Evolutionary conservation across 495 filamentous ascomycete species (phyloP).

Genomic region (Neurospora sp.): DNA sequence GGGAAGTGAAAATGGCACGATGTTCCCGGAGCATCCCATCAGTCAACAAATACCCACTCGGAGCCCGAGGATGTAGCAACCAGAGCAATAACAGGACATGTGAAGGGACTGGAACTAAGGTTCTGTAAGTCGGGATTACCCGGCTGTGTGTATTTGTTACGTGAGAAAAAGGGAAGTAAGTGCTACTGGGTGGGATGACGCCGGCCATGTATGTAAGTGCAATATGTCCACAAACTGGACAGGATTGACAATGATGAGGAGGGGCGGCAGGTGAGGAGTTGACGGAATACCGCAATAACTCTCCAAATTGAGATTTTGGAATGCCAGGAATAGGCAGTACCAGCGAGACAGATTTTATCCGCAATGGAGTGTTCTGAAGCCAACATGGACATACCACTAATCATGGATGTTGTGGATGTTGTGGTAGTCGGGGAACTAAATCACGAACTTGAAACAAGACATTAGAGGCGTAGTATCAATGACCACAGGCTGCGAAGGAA

Average conservation of each 20-base stretch:
- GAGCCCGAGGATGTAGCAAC: not conserved
- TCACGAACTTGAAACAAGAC: not conserved
- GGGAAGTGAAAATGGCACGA: not conserved
- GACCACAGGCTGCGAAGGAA: not conserved
- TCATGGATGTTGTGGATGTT: not conserved
- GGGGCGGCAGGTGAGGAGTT: not conserved
- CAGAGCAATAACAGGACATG: not conserved
- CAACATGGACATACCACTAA: not conserved
- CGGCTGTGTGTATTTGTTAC: not conserved
- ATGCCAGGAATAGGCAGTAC: too few relatives aligned
- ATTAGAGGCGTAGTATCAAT: not conserved
- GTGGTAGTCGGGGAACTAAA: not conserved
- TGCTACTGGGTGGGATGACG: not conserved
- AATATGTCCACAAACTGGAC: too few relatives aligned
- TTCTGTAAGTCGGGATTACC: not conserved
- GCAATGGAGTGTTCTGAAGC: too few relatives aligned
- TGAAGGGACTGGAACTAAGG: not conserved
- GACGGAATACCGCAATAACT: not conserved
- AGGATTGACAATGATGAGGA: too few relatives aligned
- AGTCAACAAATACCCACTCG: not conserved
- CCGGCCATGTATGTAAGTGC: not conserved
- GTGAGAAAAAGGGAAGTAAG: not conserved
- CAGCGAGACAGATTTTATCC: too few relatives aligned
- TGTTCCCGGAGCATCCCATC: not conserved
- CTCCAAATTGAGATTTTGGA: too few relatives aligned